Evolutionary conservation across 73 alveolate species (phyloP).

Genomic region (Tetrahymena borealis): DNA sequence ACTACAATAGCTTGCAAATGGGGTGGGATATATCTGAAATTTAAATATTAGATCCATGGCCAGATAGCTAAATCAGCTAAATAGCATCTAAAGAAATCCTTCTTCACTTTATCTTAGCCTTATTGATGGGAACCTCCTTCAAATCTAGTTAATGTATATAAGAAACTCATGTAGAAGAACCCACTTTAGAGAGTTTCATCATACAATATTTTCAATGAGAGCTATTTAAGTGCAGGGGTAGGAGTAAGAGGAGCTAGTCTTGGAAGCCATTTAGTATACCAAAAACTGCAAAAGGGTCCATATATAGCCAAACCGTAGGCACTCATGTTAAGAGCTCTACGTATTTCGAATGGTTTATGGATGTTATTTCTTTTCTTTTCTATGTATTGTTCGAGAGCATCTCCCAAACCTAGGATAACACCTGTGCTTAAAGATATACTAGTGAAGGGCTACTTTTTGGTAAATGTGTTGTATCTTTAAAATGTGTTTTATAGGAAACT

Average conservation of each 20-base stretch:
- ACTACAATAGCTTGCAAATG: not conserved
- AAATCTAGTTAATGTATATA: not conserved
- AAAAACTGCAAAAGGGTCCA: not conserved
- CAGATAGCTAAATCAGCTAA: not conserved
- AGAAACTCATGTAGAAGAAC: not conserved
- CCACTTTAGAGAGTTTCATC: not conserved
- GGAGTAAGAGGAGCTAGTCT: not conserved
- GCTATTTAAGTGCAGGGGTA: not conserved
- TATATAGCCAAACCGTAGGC: not conserved
- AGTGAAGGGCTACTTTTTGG: not conserved
- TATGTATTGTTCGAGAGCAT: not conserved
- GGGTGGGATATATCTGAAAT: not conserved
- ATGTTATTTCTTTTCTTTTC: not conserved
- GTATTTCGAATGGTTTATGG: not conserved
- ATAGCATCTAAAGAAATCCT: not conserved
- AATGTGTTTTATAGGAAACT: not conserved
- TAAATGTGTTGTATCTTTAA: not conserved
- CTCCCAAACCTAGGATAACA: not conserved
- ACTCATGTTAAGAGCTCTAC: not conserved
- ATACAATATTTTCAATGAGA: not conserved
- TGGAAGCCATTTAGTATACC: not conserved
- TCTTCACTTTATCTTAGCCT: not conserved
- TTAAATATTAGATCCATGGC: not conserved
- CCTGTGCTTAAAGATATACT: not conserved
- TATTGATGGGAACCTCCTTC: not conserved